Evolutionary conservation across 2,329 filamentous ascomycete species (phyloP).

Genomic region (Fusarium marasasianum): DNA sequence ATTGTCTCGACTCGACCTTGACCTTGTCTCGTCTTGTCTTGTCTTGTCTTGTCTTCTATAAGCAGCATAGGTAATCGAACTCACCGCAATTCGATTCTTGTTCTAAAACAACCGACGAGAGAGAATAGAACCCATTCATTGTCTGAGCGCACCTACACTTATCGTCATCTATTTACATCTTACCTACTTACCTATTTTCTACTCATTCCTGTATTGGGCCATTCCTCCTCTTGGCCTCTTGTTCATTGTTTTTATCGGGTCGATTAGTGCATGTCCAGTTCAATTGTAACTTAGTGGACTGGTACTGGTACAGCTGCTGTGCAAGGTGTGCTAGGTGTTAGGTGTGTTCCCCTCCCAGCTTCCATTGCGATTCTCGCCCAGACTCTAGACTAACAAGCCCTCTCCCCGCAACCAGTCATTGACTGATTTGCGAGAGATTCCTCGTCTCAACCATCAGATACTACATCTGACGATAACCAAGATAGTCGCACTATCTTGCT

Average conservation of each 20-base stretch:
- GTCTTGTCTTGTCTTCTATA: not conserved
- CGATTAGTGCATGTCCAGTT: not conserved
- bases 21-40: not conserved
- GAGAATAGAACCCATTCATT: not conserved
- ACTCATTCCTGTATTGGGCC: not conserved
- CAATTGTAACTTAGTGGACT: conserved; percentile 16
- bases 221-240: not conserved
- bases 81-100: conserved; percentile 34
- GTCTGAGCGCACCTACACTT: conserved; percentile 17
- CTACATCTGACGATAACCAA: conserved; percentile 7
- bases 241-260: conserved; percentile 3
- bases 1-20: not conserved
- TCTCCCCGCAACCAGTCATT: conserved; percentile 41
- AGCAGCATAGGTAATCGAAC: not conserved
- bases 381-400: conserved; percentile 36
- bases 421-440: conserved; percentile 20
- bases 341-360: conserved; percentile 29
- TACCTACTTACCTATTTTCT: not conserved
- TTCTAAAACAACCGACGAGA: conserved; percentile 21
- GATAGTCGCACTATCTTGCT: not conserved
- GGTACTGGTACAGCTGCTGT: conserved; percentile 14
- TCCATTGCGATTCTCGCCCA: conserved; percentile 23
- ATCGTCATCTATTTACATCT: not conserved
- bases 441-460: conserved; percentile 20
- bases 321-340: conserved; percentile 2